A percentile compares a stretch with the other conserved stretches of the same genome.
Conservation (phyloP, 306 rosid genomes). For the Pyrus bretschneideri region DNA sequence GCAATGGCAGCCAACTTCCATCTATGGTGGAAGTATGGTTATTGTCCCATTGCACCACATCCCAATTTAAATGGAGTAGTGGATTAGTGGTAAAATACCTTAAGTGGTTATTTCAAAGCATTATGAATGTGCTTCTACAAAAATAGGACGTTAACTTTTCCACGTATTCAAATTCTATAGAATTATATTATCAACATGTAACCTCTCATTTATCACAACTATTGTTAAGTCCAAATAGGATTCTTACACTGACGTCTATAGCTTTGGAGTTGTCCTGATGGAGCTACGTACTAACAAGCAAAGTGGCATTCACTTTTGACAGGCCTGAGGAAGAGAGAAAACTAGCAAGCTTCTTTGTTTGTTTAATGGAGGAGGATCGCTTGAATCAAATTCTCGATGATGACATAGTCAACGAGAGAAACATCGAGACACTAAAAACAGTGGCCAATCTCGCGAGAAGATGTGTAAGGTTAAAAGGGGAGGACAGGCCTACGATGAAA, state of each 20-base stretch:
- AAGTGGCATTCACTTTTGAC: background rate
- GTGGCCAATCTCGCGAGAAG: background rate
- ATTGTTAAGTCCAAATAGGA: no score
- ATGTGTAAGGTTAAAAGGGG: background rate
- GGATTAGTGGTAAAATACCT: no score
- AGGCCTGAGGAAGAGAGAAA: background rate
- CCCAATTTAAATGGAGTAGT: no score
- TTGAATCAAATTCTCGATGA: background rate
- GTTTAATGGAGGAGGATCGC: background rate
- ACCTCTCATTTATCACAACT: no score
- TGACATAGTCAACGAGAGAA: background rate
- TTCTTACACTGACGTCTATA: background rate
- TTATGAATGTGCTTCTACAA: no score
- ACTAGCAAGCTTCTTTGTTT: background rate
- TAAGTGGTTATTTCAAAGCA: no score
- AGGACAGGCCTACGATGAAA: background rate
- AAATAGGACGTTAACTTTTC: no score
- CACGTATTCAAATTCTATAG: no score
- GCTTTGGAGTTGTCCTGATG: conserved; percentile 23
- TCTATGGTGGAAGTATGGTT: no score
- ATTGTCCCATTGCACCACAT: no score
- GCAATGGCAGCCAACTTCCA: no score
- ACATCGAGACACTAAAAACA: background rate
- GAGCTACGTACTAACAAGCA: conserved; percentile 16
- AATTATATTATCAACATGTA: no score